Evolutionary conservation across 2,329 filamentous ascomycete species (phyloP), one percentile per base, ranked within the genome.

Genomic region (Ceratocystiopsis brevicomis): DNA sequence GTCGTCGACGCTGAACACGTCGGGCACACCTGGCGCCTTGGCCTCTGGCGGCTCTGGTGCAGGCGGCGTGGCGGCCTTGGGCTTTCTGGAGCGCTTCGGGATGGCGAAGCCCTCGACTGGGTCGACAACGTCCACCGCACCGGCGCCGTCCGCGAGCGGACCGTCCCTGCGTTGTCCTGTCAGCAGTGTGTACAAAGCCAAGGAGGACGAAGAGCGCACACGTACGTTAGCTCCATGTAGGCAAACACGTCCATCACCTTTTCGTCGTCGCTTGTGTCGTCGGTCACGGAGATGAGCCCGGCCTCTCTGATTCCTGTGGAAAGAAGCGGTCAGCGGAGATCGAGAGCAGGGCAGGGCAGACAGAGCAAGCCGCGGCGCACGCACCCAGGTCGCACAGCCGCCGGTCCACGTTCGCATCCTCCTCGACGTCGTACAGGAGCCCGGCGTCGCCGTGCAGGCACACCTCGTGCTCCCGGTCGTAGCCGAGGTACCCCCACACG

Each of bases 341-440:
- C 43, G 6, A 49, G 25, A 44, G 21, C 16, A 17, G 38, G 21
- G 3, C 19, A 21, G n/a, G n/a, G 12, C 15, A 10, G 16, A 34
- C 12, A 37, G 1, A 17, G 44, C 19, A 2, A 17, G 44, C n/a
- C n/a, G n/a, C n/a, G n/a, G n/a, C n/a, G n/a, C 11, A 48, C 63
- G 52, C 64, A 73, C 75, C 82, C 10, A 95, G 68, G 17, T 94
- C 82, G 21, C 61, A 67, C 41, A 98, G 69, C 47, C 81, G 86
- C 64, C 85, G 92, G 1, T 67, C 59, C 1, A 96, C 64, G 53
- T 95, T 92, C 45, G 92, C 83, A 5, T 84, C 84, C 53, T 93
- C 75, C 44, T 96, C 90, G 0, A 78, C 73, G 53, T 96, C 90
- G 53, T 93, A 96, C 37, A 96, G 68, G n/a, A 87, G 67, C 41